Conservation (phyloP, 148 eudicot species). For the Silene conica region DNA sequence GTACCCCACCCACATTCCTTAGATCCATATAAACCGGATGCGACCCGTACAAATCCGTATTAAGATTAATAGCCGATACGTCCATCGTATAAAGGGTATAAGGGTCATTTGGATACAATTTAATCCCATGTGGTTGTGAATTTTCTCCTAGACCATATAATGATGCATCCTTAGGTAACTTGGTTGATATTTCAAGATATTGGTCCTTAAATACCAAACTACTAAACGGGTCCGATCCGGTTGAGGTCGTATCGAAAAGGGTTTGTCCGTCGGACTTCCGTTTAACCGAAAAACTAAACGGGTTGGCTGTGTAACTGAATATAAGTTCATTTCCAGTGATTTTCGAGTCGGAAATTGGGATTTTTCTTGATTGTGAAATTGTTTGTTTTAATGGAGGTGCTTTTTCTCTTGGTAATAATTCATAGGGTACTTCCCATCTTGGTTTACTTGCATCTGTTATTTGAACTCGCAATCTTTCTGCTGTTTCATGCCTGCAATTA, state of each 20-base stretch:
- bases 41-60: conserved; percentile 81
- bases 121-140: conserved; percentile 84
- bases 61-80: conserved; percentile 70
- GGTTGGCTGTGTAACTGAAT: conserved; percentile 60
- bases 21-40: conserved; percentile 97
- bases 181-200: conserved; percentile 74
- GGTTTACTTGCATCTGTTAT: conserved; percentile 75
- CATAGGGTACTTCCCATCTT: conserved; percentile 94
- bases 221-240: conserved; percentile 42
- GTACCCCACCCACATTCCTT: conserved; percentile 58
- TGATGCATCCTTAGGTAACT: conserved; percentile 68
- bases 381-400: conserved; percentile 49
- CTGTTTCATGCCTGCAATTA: conserved; percentile 76
- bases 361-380: conserved; percentile 34
- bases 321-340: conserved; percentile 47
- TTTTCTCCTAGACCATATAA: conserved; percentile 88
- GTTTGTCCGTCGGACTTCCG: conserved; percentile 66
- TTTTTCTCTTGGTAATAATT: conserved; percentile 64
- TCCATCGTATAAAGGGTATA: conserved; percentile 79
- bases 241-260: conserved; percentile 61
- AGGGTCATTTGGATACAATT: conserved; percentile 71
- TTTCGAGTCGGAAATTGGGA: conserved; percentile 42
- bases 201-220: conserved; percentile 77
- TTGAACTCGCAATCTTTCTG: conserved; percentile 64
- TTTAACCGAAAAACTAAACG: conserved; percentile 66